Evolutionary conservation across 2,329 filamentous ascomycete species (phyloP).

Genomic region (Ophiosphaerella narmari): DNA sequence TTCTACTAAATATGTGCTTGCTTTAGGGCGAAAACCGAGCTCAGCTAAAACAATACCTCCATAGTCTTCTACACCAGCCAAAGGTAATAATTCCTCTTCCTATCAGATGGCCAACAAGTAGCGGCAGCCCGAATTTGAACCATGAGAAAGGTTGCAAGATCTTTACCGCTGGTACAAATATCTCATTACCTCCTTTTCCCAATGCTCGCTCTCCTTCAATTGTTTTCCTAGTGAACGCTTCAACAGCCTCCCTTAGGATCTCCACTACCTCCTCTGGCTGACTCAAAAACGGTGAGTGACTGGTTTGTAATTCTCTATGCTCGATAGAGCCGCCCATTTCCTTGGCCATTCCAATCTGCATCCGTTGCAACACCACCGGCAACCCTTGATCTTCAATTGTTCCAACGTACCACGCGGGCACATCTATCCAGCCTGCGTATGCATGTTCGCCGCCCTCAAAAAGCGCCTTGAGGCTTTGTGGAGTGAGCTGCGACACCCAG

Average conservation of each 20-base stretch:
- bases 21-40: too few relatives aligned
- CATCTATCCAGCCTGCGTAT: conserved; percentile 53
- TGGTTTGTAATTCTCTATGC: conserved; percentile 50
- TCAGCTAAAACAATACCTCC: too few relatives aligned
- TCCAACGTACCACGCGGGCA: conserved; percentile 53
- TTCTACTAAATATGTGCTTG: too few relatives aligned
- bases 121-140: conserved; percentile 8
- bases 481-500: conserved; percentile 50
- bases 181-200: neutral
- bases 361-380: conserved; percentile 40
- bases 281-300: conserved; percentile 58
- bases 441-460: conserved; percentile 51
- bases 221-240: conserved; percentile 26
- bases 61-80: too few relatives aligned
- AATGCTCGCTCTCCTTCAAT: neutral
- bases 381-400: conserved; percentile 50
- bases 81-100: neutral
- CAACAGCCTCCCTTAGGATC: conserved; percentile 47
- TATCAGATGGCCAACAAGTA: conserved; percentile 4
- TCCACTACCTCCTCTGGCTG: conserved; percentile 47
- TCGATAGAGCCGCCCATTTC: conserved; percentile 44
- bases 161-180: neutral
- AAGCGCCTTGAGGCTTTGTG: conserved; percentile 52
- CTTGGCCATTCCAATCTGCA: conserved; percentile 47
- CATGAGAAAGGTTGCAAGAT: conserved; percentile 1